Evolutionary conservation across 495 filamentous ascomycete genomes (phyloP), one percentile per base, ranked within the genome.

Genomic region (Xylaria sp.): DNA sequence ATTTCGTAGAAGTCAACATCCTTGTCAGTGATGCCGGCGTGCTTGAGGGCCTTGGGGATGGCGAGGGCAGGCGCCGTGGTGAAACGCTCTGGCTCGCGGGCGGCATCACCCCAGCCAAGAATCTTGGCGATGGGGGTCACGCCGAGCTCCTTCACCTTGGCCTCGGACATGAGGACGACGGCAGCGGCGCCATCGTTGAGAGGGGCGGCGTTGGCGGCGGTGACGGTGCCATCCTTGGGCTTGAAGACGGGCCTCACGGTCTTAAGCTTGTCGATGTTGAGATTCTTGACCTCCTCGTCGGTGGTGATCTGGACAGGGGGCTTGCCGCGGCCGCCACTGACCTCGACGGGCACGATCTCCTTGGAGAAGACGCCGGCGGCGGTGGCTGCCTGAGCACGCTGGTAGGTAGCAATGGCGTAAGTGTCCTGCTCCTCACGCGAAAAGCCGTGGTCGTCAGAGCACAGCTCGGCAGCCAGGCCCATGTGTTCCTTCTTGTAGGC

Each of bases 251-350:
- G 93, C 78, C 92, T 92, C 75, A 97, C 92, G 55, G 88, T 83
- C 79, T 89, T 91, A 19, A 97, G 90, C 83, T 98, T 98, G 64
- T 95, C 91, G 72, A 92, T 88, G 85, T 99, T 99, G 73, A 99
- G 93, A 83, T 98, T 98, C 85, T 95, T 95, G 66, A 94, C 92
- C 84, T 99, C 97, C 72, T 99, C 96, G 80, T 99, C 96, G 71
- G 90, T 88, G 70, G 93, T 90, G 57, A 99, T 85, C 46, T 87
- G 88, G 68, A 95, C 88, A 62, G 88, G 85, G 66, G 95, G 94
- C 88, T 98, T 99, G 75, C 94, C 94, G 65, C 94, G 90, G 76
- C 92, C 93, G 35, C 93, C 94, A 44, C 90, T 88, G 67, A 99
- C 90, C 80, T 96, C 91, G 76, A 99, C 88, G 48, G 96, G 94